These are phyloP conservation scores for Auricularia heimuer DNA, from an alignment of 768 basidiomycete species.

Conservation along the genomic window DNA sequence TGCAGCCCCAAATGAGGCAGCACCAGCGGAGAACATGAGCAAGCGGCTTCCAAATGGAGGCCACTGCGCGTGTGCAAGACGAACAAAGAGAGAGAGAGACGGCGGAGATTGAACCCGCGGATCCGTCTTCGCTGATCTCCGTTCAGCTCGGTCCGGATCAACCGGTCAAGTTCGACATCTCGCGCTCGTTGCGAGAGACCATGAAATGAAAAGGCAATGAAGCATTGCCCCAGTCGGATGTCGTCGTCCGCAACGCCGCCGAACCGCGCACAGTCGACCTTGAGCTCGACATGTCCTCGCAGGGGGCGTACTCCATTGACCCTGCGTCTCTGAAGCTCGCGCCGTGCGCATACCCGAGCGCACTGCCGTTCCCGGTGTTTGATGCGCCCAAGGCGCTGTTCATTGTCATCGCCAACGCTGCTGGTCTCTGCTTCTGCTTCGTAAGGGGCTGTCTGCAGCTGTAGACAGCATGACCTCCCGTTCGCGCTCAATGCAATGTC, in stretches of 20 bases:
- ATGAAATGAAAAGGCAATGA: too few relatives aligned
- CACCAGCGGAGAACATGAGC: too few relatives aligned
- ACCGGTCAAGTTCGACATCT: conserved; percentile 38
- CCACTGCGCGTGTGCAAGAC: too few relatives aligned
- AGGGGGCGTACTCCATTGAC: conserved; percentile 49
- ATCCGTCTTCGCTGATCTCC: conserved; percentile 20
- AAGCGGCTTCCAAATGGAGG: too few relatives aligned
- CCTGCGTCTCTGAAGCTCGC: conserved; percentile 28
- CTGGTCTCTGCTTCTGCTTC: too few relatives aligned
- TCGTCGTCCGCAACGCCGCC: conserved; percentile 32
- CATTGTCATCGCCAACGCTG: conserved; percentile 28
- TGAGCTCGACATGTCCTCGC: conserved; percentile 36
- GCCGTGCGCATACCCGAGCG: conserved; percentile 21
- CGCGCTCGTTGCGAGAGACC: conserved; percentile 17
- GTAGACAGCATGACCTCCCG: too few relatives aligned
- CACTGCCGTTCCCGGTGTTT: conserved; percentile 37
- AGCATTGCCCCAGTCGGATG: conserved; percentile 4
- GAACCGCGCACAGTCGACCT: conserved; percentile 39
- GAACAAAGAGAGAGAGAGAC: too few relatives aligned
- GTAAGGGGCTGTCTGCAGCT: too few relatives aligned
- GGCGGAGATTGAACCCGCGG: too few relatives aligned
- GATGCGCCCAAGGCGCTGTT: conserved; percentile 39
- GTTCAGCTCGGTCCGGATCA: conserved; percentile 45
- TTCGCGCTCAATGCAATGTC: too few relatives aligned
- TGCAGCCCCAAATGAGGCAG: too few relatives aligned